Evolutionary conservation across 176 grass and related monocot species (phyloP), one percentile per base, ranked within the genome.

Genomic region (Bonia amplexicaulis): DNA sequence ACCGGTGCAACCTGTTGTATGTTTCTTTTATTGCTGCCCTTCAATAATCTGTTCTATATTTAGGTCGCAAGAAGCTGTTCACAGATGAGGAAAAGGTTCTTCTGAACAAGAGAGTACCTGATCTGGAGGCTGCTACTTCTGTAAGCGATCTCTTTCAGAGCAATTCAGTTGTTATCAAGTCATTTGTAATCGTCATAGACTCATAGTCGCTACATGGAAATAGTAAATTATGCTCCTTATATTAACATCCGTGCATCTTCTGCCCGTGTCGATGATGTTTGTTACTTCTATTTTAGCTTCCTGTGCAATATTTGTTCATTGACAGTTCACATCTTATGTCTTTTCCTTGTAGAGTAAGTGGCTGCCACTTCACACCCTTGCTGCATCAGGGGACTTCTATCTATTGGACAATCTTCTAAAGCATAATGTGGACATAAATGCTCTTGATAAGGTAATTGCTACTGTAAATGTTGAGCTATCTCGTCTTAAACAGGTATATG

Each of bases 371-470:
- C 93, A 99, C 71, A 86, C 86, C 82, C 71, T 99, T 77, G 91
- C 91, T 89, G 90, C 96, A 81, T 91, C 96, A 73, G 96, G 96
- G 14, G 93, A 99, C 48, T 96, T 99, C 81, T 90, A 94, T 92
- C 66, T 96, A 73, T 76, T 99, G 89, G 90, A 99, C 83, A 88
- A 49, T 72, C 88, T 99, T 88, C 35, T 94, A 22, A 96, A 90
- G 72, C 84, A 94, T 69, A 94, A 73, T 46, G 76, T 92, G 22
- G 90, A 99, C 61, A 87, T 99, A 86, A 99, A 99, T 87, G 90
- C 64, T 0, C 78, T 92, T 77, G 93, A 99, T 91, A 96, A 94
- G 96, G 93, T 99, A 85, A 58, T 45, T 72, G 31, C 9, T 60
- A 29, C 29, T 80, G 14, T 26, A 73, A 22, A 58, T 60, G 33